Percentiles rank a stretch among this genome's conserved stretches.
Evolutionary conservation across 768 basidiomycete species (phyloP).

Genomic region (Termitomyces sp.): DNA sequence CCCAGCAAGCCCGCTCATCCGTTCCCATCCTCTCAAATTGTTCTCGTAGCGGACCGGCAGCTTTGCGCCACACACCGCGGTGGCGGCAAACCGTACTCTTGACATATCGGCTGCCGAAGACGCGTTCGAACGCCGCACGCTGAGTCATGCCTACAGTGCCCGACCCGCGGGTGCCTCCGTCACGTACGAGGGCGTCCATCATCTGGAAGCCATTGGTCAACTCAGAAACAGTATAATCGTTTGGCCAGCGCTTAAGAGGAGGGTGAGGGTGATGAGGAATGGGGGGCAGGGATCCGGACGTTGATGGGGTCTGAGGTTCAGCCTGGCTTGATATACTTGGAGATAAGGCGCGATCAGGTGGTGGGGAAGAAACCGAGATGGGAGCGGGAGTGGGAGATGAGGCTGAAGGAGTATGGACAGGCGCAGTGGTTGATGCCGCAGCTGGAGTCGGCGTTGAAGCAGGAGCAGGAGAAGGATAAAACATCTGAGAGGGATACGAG

Average conservation of each 20-base stretch:
- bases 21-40: slow-evolving; percentile 50
- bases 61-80: slow-evolving; percentile 61
- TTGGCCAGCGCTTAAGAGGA: slow-evolving; percentile 70
- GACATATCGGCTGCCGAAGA: slow-evolving; percentile 67
- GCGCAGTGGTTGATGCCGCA: neutral
- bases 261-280: slow-evolving; percentile 55
- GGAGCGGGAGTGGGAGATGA: neutral
- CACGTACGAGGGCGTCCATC: slow-evolving; percentile 36
- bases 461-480: neutral
- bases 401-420: neutral
- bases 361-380: neutral
- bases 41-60: slow-evolving; percentile 38
- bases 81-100: slow-evolving; percentile 73
- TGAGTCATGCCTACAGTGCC: slow-evolving; percentile 41
- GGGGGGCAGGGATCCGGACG: slow-evolving; percentile 16
- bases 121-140: slow-evolving; percentile 61
- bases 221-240: slow-evolving; percentile 68
- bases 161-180: slow-evolving; percentile 29
- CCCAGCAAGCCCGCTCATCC: slow-evolving; percentile 61
- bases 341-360: slow-evolving; percentile 1
- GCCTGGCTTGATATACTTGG: slow-evolving; percentile 9
- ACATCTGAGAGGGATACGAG: neutral
- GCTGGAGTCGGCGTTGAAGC: neutral
- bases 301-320: neutral
- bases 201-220: slow-evolving; percentile 54